Percentiles rank a stretch among this genome's conserved stretches.
phyloP scores from a whole-genome alignment of 495 filamentous ascomycete genomes.

The Choiromyces venosus region DNA sequence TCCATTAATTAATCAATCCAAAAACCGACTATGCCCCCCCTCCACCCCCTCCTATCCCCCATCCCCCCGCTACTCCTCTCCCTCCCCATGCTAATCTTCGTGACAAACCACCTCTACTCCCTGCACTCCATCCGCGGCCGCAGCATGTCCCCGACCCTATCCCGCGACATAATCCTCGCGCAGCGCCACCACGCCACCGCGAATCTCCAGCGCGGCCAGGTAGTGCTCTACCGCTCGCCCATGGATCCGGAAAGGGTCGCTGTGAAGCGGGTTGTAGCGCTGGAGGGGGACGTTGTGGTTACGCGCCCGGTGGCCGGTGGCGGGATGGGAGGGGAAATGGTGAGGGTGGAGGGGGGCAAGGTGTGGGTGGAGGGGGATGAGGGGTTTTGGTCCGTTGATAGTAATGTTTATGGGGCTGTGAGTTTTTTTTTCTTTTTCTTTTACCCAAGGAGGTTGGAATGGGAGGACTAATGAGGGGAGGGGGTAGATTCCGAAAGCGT shows the following conservation, averaged over 20 bases:
- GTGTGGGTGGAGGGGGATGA: constrained; percentile 61
- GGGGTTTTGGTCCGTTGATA: constrained; percentile 52
- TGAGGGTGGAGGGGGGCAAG: constrained; percentile 53
- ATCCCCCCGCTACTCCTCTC: constrained; percentile 45
- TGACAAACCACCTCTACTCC: constrained; percentile 50
- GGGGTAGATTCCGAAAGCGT: constrained; percentile 43
- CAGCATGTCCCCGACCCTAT: constrained; percentile 53
- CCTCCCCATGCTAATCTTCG: constrained; percentile 49
- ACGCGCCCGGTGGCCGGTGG: constrained; percentile 46
- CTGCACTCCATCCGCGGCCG: constrained; percentile 52
- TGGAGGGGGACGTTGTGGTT: constrained; percentile 55
- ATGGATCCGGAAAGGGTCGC: constrained; percentile 48
- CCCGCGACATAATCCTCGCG: constrained; percentile 47
- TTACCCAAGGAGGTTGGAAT: neutral
- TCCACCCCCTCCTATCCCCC: constrained; percentile 42
- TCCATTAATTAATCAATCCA: neutral
- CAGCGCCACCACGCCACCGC: constrained; percentile 44
- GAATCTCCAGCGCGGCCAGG: constrained; percentile 51
- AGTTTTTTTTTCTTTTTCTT: constrained; percentile 33
- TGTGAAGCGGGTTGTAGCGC: constrained; percentile 56
- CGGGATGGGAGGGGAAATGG: constrained; percentile 2
- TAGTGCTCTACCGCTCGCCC: constrained; percentile 56
- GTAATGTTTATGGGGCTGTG: constrained; percentile 58
- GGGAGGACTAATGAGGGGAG: neutral
- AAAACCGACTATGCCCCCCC: constrained; percentile 14